Percentiles rank a stretch among this genome's conserved stretches.
phyloP scores from a whole-genome alignment of 805 yeast species.

The Kuraishia ogatae region DNA sequence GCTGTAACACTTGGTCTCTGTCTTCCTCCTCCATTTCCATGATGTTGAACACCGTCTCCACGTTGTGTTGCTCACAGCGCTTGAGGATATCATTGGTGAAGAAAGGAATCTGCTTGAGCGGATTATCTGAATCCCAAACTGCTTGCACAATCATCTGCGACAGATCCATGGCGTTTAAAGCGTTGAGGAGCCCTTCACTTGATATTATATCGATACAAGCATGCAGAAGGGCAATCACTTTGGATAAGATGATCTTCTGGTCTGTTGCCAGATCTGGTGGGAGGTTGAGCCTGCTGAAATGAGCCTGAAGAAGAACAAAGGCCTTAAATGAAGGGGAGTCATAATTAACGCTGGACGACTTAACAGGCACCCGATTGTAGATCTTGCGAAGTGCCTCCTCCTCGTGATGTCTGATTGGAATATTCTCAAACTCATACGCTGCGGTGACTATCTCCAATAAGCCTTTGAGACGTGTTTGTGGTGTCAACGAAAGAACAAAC shows the following conservation, averaged over 20 bases:
- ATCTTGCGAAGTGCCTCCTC: constrained; percentile 35
- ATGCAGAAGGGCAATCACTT: constrained; percentile 41
- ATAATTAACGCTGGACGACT: constrained; percentile 26
- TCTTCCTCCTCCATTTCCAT: constrained; percentile 61
- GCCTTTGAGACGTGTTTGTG: constrained; percentile 48
- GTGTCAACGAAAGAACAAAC: constrained; percentile 40
- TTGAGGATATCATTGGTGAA: constrained; percentile 42
- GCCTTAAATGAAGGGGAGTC: constrained; percentile 60
- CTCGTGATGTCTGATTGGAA: constrained; percentile 62
- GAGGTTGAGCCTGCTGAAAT: constrained; percentile 57
- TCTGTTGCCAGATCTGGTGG: constrained; percentile 58
- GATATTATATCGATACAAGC: constrained; percentile 72
- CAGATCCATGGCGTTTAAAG: constrained; percentile 77
- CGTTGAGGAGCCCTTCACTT: constrained; percentile 71
- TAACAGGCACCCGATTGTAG: constrained; percentile 56
- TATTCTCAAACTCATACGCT: constrained; percentile 60
- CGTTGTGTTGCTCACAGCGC: constrained; percentile 44
- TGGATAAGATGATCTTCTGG: constrained; percentile 40
- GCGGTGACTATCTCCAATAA: constrained; percentile 58
- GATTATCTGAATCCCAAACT: constrained; percentile 71
- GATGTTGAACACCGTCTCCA: constrained; percentile 73
- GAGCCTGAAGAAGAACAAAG: constrained; percentile 71
- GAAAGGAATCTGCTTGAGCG: constrained; percentile 76
- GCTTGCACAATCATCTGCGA: constrained; percentile 86
- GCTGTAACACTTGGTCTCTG: constrained; percentile 51